phyloP scores from a whole-genome alignment of 2,329 filamentous ascomycete genomes.

The Ascochyta rabiei region DNA sequence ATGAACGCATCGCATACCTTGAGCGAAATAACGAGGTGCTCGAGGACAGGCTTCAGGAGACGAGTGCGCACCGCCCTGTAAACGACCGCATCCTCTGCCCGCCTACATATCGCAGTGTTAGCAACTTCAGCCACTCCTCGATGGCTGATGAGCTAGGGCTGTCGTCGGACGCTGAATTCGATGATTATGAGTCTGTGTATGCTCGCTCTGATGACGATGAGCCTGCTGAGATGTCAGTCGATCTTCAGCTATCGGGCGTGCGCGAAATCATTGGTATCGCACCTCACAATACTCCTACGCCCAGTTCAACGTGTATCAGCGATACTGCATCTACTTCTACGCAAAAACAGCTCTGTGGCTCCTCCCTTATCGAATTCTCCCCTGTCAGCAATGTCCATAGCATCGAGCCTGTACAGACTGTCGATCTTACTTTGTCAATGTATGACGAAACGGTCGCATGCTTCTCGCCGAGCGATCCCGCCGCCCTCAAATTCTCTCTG shows the following conservation, averaged over 20 bases:
- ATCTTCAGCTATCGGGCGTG: not conserved
- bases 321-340: not conserved
- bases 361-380: not conserved
- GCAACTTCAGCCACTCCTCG: not conserved
- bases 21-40: not conserved
- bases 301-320: not conserved
- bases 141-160: not conserved
- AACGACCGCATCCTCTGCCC: not conserved
- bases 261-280: not conserved
- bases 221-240: not conserved
- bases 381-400: not conserved
- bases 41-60: not conserved
- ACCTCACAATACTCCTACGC: not conserved
- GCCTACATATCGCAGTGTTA: not conserved
- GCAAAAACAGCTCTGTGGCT: not conserved
- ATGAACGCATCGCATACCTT: not conserved
- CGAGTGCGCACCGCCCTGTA: not conserved
- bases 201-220: not conserved
- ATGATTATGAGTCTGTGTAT: not conserved
- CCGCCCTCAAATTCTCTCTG: not conserved
- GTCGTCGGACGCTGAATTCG: not conserved
- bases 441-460: not conserved
- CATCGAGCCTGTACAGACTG: not conserved
- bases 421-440: not conserved
- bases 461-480: not conserved